phyloP scores from a whole-genome alignment of 2,329 filamentous ascomycete species.

The Rhynchosporium secalis region DNA sequence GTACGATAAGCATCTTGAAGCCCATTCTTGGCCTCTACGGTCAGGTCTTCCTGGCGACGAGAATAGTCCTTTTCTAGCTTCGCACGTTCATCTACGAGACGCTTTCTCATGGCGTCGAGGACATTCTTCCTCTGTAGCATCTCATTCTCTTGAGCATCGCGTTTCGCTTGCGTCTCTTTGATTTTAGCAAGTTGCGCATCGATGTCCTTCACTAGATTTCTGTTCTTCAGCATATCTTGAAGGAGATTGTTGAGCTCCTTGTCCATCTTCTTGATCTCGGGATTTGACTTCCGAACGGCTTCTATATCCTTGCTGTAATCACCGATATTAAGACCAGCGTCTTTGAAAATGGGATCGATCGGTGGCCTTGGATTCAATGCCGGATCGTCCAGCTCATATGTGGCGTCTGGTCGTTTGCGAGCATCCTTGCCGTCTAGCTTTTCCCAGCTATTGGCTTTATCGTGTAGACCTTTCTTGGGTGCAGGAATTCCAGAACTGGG shows the following conservation, averaged over 20 bases:
- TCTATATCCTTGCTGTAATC: not conserved
- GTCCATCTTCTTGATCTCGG: not conserved
- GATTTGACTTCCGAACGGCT: not conserved
- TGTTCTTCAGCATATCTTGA: not conserved
- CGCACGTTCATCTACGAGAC: not conserved
- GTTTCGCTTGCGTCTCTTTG: not conserved
- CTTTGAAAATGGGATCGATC: not conserved
- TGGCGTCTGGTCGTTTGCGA: not conserved
- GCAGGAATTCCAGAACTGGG: not conserved
- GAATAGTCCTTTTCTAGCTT: not conserved
- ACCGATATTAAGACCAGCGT: not conserved
- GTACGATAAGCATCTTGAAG: not conserved
- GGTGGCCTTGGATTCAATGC: not conserved
- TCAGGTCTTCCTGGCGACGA: not conserved
- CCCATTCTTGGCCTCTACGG: not conserved
- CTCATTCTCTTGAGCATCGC: slow-evolving; percentile 1
- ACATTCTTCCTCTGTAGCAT: not conserved
- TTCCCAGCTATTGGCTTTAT: not conserved
- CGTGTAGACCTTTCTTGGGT: not conserved
- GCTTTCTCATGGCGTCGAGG: not conserved
- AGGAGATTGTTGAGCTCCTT: not conserved
- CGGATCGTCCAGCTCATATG: not conserved
- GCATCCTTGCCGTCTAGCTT: slow-evolving; percentile 2
- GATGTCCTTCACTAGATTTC: not conserved
- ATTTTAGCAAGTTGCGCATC: not conserved